phyloP scores from a whole-genome alignment of 805 yeast genomes.

The Yamadazyma philogaea region DNA sequence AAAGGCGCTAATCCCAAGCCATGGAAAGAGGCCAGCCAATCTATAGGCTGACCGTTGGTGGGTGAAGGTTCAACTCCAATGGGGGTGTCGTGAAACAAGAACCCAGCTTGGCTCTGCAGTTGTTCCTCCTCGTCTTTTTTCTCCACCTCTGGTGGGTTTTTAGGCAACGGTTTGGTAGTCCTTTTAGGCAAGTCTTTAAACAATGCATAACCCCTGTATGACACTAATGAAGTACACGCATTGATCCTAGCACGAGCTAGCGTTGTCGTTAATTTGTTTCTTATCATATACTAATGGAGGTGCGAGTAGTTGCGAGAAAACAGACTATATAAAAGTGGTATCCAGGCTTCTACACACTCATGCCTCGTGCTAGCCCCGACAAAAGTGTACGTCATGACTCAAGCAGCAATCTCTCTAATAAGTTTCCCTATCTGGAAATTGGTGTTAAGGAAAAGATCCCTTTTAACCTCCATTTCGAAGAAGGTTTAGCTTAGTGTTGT shows the following conservation, averaged over 20 bases:
- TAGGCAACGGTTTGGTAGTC: constrained; percentile 2
- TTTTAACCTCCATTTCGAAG: too few relatives aligned
- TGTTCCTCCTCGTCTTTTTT: background rate
- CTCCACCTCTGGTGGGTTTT: background rate
- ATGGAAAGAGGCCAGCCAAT: constrained; percentile 86
- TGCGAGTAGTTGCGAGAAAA: background rate
- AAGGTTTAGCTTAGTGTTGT: too few relatives aligned
- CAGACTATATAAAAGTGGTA: too few relatives aligned
- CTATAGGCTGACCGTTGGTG: constrained; percentile 24
- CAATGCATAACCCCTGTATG: constrained; percentile 12
- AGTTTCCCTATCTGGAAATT: too few relatives aligned
- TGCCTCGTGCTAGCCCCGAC: too few relatives aligned
- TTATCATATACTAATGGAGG: background rate
- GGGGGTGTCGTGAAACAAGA: constrained; percentile 11
- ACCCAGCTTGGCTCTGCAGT: background rate
- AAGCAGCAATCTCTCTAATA: too few relatives aligned
- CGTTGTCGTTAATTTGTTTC: background rate
- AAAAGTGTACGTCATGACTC: too few relatives aligned
- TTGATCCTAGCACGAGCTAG: background rate
- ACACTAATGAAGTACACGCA: background rate
- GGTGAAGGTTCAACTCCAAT: constrained; percentile 2
- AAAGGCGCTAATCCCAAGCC: constrained; percentile 86
- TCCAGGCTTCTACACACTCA: too few relatives aligned
- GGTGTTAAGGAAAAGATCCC: too few relatives aligned
- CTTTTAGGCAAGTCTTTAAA: constrained; percentile 15